Evolutionary conservation across 306 rosid species (phyloP).

Genomic region (Glycyrrhiza uralensis): DNA sequence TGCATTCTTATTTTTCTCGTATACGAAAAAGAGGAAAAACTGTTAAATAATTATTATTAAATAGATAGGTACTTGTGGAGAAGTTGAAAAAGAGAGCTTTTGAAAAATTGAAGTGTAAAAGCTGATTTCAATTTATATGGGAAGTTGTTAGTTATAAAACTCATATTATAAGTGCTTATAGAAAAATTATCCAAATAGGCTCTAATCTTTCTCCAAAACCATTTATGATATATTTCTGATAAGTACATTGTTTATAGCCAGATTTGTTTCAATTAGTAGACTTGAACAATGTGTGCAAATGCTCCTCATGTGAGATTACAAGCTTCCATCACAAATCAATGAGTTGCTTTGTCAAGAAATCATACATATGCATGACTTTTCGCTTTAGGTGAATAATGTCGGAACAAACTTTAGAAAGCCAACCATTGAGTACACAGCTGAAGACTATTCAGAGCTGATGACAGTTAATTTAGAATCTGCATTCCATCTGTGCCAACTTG

Average conservation of each 20-base stretch:
- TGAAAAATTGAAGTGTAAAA: too few species aligned
- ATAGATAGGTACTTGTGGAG: too few species aligned
- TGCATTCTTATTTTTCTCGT: too few species aligned
- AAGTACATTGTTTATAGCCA: background rate
- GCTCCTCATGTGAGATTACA: background rate
- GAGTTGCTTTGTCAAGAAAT: background rate
- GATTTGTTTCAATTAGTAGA: background rate
- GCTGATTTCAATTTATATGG: too few species aligned
- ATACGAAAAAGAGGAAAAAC: too few species aligned
- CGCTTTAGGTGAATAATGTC: slow-evolving; percentile 66
- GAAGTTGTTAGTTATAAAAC: too few species aligned
- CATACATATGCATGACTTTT: slow-evolving; percentile 9
- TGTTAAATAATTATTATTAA: too few species aligned
- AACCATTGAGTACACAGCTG: slow-evolving; percentile 57
- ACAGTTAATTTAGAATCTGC: slow-evolving; percentile 66
- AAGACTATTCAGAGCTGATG: slow-evolving; percentile 53
- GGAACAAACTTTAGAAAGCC: slow-evolving; percentile 79
- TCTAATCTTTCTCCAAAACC: background rate
- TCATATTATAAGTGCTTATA: too few species aligned
- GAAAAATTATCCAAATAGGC: too few species aligned
- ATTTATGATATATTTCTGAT: background rate
- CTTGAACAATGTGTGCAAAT: background rate
- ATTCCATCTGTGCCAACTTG: slow-evolving; percentile 66
- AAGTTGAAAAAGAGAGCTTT: too few species aligned
- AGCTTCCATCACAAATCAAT: background rate